Evolutionary conservation across 805 yeast species (phyloP).

Genomic region (Candida maris): DNA sequence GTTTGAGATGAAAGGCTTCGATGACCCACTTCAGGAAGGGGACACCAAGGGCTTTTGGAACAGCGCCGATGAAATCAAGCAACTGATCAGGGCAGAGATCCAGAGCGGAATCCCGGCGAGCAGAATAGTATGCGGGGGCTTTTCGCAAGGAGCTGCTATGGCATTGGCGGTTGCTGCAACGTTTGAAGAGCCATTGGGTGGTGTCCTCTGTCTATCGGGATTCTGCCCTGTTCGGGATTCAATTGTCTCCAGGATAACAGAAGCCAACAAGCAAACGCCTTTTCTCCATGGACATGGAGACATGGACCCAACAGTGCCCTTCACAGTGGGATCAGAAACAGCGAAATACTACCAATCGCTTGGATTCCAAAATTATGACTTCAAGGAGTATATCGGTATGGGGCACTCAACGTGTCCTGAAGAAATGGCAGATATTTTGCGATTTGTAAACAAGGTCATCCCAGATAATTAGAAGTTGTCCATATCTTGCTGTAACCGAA

Average conservation of each 20-base stretch:
- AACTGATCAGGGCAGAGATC: slow-evolving; percentile 49
- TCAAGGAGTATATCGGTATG: slow-evolving; percentile 57
- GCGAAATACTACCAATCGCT: slow-evolving; percentile 40
- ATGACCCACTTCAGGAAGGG: slow-evolving; percentile 41
- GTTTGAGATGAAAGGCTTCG: slow-evolving; percentile 72
- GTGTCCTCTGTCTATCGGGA: slow-evolving; percentile 75
- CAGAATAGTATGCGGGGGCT: slow-evolving; percentile 87
- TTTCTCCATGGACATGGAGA: slow-evolving; percentile 89
- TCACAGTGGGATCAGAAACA: slow-evolving; percentile 37
- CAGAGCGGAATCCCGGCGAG: slow-evolving; percentile 53
- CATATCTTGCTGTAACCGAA: slow-evolving; percentile 1
- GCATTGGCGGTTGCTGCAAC: slow-evolving; percentile 58
- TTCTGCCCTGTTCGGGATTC: slow-evolving; percentile 45
- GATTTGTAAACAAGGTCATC: slow-evolving; percentile 39
- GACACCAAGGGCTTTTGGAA: slow-evolving; percentile 55
- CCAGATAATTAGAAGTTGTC: slow-evolving; percentile 6
- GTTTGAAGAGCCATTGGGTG: slow-evolving; percentile 65
- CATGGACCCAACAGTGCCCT: slow-evolving; percentile 60
- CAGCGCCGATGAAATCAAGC: slow-evolving; percentile 43
- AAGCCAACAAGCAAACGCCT: slow-evolving; percentile 62
- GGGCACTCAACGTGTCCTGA: slow-evolving; percentile 65
- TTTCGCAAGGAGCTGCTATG: slow-evolving; percentile 90
- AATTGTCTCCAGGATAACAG: slow-evolving; percentile 21
- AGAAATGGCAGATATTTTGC: slow-evolving; percentile 56
- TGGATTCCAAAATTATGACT: slow-evolving; percentile 46